Evolutionary conservation across 345 rosid species (phyloP).

Genomic region (Bruguiera sexangula): DNA sequence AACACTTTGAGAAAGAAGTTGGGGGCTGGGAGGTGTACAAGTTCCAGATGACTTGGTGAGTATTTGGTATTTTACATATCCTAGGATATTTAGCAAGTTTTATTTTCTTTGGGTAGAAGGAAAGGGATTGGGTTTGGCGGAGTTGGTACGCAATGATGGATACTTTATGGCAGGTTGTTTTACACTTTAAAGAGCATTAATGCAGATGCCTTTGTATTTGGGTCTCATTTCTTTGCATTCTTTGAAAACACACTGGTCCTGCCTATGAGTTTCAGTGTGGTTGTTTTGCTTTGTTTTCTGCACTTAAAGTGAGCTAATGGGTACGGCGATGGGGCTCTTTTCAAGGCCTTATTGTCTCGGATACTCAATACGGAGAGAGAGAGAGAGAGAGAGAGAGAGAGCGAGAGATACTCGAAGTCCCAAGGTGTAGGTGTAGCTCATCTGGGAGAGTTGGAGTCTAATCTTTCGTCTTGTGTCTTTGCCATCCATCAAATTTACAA

Average conservation of each 20-base stretch:
- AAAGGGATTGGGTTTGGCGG: neutral
- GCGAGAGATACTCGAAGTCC: too few species aligned
- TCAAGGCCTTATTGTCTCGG: neutral
- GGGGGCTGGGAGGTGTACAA: neutral
- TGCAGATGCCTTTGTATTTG: conserved; percentile 17
- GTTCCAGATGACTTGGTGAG: neutral
- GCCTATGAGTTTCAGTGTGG: conserved; percentile 23
- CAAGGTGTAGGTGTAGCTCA: too few species aligned
- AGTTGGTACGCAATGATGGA: neutral
- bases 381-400: too few species aligned
- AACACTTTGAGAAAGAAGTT: too few species aligned
- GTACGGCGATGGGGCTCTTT: neutral
- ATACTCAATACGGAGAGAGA: neutral
- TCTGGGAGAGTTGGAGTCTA: too few species aligned
- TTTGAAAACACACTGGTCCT: neutral
- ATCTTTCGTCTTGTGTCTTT: too few species aligned
- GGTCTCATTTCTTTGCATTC: conserved; percentile 14
- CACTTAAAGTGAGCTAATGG: conserved; percentile 15
- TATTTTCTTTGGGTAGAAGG: neutral
- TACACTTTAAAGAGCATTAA: conserved; percentile 18
- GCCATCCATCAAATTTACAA: too few species aligned
- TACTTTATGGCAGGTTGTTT: too few species aligned
- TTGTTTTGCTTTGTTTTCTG: conserved; percentile 29
- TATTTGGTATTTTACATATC: neutral
- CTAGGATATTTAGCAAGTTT: neutral